Evolutionary conservation across 495 filamentous ascomycete genomes (phyloP).

Genomic region (Clavariopsis aquatica): DNA sequence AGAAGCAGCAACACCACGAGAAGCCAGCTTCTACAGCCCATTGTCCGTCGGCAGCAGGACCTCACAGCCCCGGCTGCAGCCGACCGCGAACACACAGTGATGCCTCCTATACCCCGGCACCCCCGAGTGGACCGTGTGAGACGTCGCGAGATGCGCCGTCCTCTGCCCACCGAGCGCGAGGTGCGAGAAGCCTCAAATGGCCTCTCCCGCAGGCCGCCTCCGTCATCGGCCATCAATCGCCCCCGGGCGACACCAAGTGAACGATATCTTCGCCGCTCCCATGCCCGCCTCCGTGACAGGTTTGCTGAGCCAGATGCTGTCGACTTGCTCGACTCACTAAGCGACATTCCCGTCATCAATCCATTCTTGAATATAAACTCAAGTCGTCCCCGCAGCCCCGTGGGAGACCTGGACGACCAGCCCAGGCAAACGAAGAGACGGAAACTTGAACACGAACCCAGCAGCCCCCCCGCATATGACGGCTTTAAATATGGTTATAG

Average conservation of each 20-base stretch:
- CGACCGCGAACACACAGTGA: background rate
- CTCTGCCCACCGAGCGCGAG: conserved; percentile 4
- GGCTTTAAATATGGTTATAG: conserved; percentile 76
- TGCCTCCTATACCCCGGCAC: background rate
- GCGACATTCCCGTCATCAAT: background rate
- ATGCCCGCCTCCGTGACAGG: conserved; percentile 17
- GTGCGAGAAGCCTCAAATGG: background rate
- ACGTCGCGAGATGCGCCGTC: conserved; percentile 14
- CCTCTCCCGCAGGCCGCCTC: background rate
- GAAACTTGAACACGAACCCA: conserved; percentile 66
- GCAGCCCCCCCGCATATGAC: conserved; percentile 52
- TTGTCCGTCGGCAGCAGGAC: background rate
- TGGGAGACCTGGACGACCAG: conserved; percentile 11
- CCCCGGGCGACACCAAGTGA: conserved; percentile 31
- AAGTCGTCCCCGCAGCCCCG: conserved; percentile 21
- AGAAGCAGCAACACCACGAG: background rate
- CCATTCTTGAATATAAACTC: background rate
- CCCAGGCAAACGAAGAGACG: conserved; percentile 61
- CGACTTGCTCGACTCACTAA: conserved; percentile 10
- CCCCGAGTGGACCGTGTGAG: background rate
- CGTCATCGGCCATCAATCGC: conserved; percentile 9
- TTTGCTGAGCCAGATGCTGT: conserved; percentile 11
- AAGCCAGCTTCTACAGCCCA: no score
- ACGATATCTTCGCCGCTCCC: conserved; percentile 29
- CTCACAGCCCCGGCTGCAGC: background rate